Conservation (phyloP, 371 early-diverging fungal species). For the Mortierella polycephala region DNA sequence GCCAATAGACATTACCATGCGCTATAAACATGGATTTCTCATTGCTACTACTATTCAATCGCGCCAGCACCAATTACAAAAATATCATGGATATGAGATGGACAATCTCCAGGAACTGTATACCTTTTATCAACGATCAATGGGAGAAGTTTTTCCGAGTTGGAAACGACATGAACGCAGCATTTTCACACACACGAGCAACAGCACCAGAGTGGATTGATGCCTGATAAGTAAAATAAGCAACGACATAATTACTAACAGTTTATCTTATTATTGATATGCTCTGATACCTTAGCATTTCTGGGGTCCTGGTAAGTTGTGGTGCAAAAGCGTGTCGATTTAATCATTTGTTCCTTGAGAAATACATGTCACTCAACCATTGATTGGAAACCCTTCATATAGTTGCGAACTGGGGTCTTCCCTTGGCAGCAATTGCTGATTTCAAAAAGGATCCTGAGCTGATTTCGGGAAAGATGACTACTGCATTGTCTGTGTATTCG, state of each 20-base stretch:
- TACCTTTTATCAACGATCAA: no score
- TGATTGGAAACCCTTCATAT: neutral
- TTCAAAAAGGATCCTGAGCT: constrained; percentile 90
- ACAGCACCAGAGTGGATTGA: no score
- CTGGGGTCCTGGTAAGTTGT: constrained; percentile 84
- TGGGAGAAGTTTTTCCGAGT: no score
- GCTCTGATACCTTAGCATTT: constrained; percentile 72
- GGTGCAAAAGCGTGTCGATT: neutral
- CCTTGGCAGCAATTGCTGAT: constrained; percentile 95
- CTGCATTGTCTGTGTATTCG: constrained; percentile 74
- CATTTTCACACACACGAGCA: no score
- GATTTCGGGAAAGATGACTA: constrained; percentile 96
- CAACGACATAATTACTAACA: neutral
- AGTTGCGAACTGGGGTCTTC: constrained; percentile 98
- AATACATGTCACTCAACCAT: neutral
- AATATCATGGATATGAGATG: no score
- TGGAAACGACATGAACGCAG: no score
- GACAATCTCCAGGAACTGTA: no score
- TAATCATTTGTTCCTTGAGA: constrained; percentile 21
- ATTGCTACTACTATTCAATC: no score
- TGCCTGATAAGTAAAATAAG: neutral
- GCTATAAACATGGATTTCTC: no score
- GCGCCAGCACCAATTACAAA: no score
- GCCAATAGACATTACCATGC: no score
- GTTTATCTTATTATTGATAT: neutral